A percentile compares a stretch with the other conserved stretches of the same genome.
Conservation (phyloP, 805 yeast species). For the Myxozyma vanderwaltii region DNA sequence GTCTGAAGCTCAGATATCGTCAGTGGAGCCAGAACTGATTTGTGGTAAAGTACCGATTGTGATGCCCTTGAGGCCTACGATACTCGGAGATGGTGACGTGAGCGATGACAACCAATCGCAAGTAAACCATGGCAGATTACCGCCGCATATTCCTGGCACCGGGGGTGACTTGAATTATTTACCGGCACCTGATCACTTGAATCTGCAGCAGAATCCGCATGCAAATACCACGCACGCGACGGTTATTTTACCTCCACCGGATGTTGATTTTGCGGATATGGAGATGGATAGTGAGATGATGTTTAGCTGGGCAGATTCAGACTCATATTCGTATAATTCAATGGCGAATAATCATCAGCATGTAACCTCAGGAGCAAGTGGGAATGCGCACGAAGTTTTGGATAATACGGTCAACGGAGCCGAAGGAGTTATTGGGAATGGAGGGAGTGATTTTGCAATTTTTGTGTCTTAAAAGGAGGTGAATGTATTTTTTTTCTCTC, state of each 20-base stretch:
- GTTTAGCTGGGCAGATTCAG: slow-evolving; percentile 26
- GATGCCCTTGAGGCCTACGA: slow-evolving; percentile 11
- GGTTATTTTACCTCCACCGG: slow-evolving; percentile 21
- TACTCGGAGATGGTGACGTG: background rate
- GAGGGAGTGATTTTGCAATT: background rate
- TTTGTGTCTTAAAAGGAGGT: slow-evolving; percentile 1
- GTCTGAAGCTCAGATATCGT: background rate
- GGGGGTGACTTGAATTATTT: slow-evolving; percentile 9
- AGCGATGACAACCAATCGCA: background rate
- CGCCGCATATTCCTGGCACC: slow-evolving; percentile 1
- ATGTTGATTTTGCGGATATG: slow-evolving; percentile 14
- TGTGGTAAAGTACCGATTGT: slow-evolving; percentile 19
- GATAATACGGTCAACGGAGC: background rate
- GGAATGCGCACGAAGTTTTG: background rate
- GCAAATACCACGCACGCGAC: slow-evolving; percentile 21
- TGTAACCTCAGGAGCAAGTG: background rate
- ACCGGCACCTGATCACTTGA: background rate
- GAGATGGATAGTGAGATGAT: slow-evolving; percentile 24
- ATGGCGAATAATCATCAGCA: background rate
- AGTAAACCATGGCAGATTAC: background rate
- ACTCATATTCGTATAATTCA: slow-evolving; percentile 6
- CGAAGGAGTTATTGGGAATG: background rate
- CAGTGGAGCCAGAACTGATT: slow-evolving; percentile 15
- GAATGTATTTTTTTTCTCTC: background rate
- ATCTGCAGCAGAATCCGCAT: slow-evolving; percentile 15